Base-by-base conservation (phyloP, 306 rosid genomes). In the Delonix regia region DNA sequence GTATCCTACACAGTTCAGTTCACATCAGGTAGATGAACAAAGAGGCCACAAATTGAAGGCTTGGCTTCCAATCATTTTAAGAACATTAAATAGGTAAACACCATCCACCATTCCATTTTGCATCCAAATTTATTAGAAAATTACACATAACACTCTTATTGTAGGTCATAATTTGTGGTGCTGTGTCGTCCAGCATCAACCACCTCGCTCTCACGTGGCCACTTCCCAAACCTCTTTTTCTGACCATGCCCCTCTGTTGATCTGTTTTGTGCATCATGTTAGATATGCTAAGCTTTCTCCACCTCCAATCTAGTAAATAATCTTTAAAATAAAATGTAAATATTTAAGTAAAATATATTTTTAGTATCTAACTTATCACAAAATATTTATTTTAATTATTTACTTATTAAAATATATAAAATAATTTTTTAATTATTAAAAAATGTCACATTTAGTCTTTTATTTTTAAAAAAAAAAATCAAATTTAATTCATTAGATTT, bases 191-290 rank as follows among this genome's bases (percentile, higher is more conserved):
- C 77, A 78, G 2, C 49, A 64, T 57, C 78, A 28, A 66, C 76
- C 80, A 59, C 24, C 65, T 74, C 16, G 71, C 69, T 18, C 19
- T 73, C 81, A 71, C 78, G 81, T 81, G 87, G 51, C 77, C 39
- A 56, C 59, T 30, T 14, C 39, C 48, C 67, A 13, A 24, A 25
- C 42, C 44, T 25, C 33, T 69, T 66, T 11, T 51, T 30, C 28
- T 70, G 85, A 69, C 86, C 78, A 66, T 66, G 64, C 86, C 57
- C 72, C 34, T 63, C 75, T 72, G 74, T 79, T 21, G 75, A 78
- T 33, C 75, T 57, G 11, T 61, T 71, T 16, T 27, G 36, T 45
- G 62, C 55, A 64, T 12, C 19, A 61, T 51, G 14, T 24, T 41
- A 60, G 48, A 30, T 55, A 7, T 14, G 0, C 22, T 48, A 5